phyloP scores from a whole-genome alignment of 768 basidiomycete species.

The Auriscalpium vulgare region DNA sequence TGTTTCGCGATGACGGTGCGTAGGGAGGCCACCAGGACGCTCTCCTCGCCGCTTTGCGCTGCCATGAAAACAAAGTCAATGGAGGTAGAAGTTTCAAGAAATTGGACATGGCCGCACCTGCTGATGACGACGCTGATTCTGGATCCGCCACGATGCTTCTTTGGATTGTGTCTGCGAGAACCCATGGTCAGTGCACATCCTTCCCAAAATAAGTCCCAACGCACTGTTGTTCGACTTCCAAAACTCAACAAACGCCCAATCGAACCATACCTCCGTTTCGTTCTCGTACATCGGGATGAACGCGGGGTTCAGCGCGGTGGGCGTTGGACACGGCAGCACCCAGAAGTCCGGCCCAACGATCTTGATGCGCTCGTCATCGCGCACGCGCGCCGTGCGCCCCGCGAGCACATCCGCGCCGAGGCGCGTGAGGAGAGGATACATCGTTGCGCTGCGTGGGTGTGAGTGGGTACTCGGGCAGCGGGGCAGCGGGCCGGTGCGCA shows the following conservation, averaged over 20 bases:
- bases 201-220: neutral
- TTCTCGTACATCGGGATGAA: conserved; percentile 35
- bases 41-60: conserved; percentile 64
- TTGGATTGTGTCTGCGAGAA: conserved; percentile 59
- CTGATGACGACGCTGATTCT: conserved; percentile 49
- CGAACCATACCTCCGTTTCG: conserved; percentile 92
- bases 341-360: conserved; percentile 79
- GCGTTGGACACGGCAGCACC: conserved; percentile 48
- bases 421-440: conserved; percentile 84
- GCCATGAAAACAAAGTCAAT: conserved; percentile 1
- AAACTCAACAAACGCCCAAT: conserved; percentile 97
- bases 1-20: conserved; percentile 79
- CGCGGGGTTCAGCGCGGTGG: conserved; percentile 22
- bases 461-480: neutral
- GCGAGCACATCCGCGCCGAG: conserved; percentile 86
- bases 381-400: conserved; percentile 76
- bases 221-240: conserved; percentile 97
- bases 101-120: conserved; percentile 34
- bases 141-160: conserved; percentile 66
- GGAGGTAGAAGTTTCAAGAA: too few relatives aligned
- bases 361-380: conserved; percentile 92
- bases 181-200: neutral
- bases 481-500: conserved; percentile 25
- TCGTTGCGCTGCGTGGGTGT: conserved; percentile 50
- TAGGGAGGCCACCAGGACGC: conserved; percentile 75